Conservation (phyloP, 169 alveolate genomes). For the Cryptosporidium tyzzeri region DNA sequence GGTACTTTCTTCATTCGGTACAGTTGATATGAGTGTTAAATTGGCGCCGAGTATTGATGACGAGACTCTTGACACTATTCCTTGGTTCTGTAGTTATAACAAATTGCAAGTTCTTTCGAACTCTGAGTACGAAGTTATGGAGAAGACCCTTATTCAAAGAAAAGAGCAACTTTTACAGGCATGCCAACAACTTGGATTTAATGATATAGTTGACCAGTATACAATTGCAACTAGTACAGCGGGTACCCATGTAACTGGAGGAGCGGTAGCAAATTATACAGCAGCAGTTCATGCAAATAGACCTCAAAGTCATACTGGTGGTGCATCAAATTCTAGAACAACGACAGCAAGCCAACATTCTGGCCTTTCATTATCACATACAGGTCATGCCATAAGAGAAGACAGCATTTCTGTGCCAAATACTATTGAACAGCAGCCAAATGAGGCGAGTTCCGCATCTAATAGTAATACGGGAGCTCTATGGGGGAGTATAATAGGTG, state of each 20-base stretch:
- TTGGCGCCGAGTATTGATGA: constrained; percentile 39
- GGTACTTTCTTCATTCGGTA: constrained; percentile 71
- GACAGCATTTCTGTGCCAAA: constrained; percentile 64
- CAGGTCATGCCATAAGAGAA: constrained; percentile 45
- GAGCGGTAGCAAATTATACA: constrained; percentile 39
- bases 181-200: constrained; percentile 68
- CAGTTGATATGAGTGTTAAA: constrained; percentile 73
- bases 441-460: constrained; percentile 10
- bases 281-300: constrained; percentile 23
- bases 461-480: constrained; percentile 23
- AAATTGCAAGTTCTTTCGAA: constrained; percentile 64
- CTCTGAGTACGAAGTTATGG: constrained; percentile 70
- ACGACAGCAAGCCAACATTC: constrained; percentile 27
- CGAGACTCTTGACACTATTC: constrained; percentile 29
- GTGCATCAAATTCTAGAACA: constrained; percentile 1
- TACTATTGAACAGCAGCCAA: constrained; percentile 56
- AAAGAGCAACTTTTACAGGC: constrained; percentile 71
- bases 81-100: constrained; percentile 71
- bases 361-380: constrained; percentile 27
- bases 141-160: constrained; percentile 70
- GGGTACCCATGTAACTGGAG: constrained; percentile 39
- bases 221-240: constrained; percentile 57
- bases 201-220: constrained; percentile 70
- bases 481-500: constrained; percentile 74
- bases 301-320: constrained; percentile 25